phyloP scores from a whole-genome alignment of 441 rosid genomes.

The Bruguiera hainesii region DNA sequence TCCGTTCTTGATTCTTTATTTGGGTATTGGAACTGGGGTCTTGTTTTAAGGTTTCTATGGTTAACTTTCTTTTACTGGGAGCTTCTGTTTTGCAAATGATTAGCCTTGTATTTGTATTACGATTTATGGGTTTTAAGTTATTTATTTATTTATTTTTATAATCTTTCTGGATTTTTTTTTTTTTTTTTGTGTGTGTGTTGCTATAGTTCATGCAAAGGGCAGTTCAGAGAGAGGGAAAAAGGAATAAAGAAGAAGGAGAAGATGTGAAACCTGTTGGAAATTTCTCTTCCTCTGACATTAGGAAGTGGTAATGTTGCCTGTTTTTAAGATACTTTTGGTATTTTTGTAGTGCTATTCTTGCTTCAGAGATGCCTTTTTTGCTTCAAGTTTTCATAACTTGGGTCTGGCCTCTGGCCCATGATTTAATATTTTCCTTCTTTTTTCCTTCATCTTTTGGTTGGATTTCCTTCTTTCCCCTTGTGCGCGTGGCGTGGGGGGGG shows the following conservation, averaged over 20 bases:
- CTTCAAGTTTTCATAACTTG: not conserved
- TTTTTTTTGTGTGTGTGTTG: not conserved
- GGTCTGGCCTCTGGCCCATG: not conserved
- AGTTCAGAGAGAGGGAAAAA: slow-evolving; percentile 57
- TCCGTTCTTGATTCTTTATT: not conserved
- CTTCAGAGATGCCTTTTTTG: not conserved
- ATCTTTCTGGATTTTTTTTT: no score
- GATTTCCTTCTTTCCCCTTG: no score
- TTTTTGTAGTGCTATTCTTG: not conserved
- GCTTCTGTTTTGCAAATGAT: no score
- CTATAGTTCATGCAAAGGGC: slow-evolving; percentile 91
- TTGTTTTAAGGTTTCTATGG: slow-evolving; percentile 17
- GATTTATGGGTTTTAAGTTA: no score
- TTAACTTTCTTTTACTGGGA: slow-evolving; percentile 6
- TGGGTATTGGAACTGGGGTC: slow-evolving; percentile 14
- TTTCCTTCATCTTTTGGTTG: not conserved
- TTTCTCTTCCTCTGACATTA: slow-evolving; percentile 37
- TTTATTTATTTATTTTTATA: no score
- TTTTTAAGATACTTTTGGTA: not conserved
- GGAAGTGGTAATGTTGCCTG: slow-evolving; percentile 54
- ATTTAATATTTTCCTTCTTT: not conserved
- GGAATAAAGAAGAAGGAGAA: slow-evolving; percentile 48
- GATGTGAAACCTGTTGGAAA: slow-evolving; percentile 46
- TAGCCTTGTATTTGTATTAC: no score
- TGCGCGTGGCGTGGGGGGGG: no score